Conservation (phyloP, 1,284 basidiomycete genomes). For the Ustilago cynodontis region DNA sequence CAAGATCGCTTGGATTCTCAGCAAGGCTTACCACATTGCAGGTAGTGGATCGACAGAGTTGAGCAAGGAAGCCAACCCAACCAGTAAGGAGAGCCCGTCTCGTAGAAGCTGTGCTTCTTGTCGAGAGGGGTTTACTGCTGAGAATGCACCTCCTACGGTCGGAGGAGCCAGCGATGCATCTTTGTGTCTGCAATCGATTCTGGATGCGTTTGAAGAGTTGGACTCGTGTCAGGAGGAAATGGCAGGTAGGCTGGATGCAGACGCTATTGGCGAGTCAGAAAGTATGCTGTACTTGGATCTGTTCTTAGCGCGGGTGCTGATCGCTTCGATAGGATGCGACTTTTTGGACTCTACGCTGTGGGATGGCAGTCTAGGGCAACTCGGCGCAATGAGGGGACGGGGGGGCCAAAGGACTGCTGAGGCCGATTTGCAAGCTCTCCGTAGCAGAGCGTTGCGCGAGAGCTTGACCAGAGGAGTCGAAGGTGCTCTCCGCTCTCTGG, state of each 20-base stretch:
- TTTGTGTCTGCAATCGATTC: slow-evolving; percentile 16
- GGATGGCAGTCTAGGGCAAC: slow-evolving; percentile 37
- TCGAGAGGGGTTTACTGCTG: slow-evolving; percentile 13
- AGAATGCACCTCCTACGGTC: background rate
- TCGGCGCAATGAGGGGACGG: background rate
- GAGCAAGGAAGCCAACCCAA: slow-evolving; percentile 8
- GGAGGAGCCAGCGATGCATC: slow-evolving; percentile 14
- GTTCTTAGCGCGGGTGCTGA: slow-evolving; percentile 30
- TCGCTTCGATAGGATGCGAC: slow-evolving; percentile 43
- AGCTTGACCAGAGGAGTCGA: slow-evolving; percentile 33
- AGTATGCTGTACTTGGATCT: slow-evolving; percentile 41
- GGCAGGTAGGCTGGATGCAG: slow-evolving; percentile 29
- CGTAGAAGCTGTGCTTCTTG: slow-evolving; percentile 26
- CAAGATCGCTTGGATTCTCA: slow-evolving; percentile 35
- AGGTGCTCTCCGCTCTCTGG: slow-evolving; percentile 28
- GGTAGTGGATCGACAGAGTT: slow-evolving; percentile 18
- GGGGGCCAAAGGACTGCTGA: slow-evolving; percentile 17
- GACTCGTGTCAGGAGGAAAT: slow-evolving; percentile 45
- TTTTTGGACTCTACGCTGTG: slow-evolving; percentile 43
- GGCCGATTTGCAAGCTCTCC: slow-evolving; percentile 23
- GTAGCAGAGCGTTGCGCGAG: slow-evolving; percentile 24
- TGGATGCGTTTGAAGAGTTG: slow-evolving; percentile 35
- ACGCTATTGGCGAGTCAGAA: slow-evolving; percentile 33
- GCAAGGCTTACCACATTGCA: slow-evolving; percentile 38
- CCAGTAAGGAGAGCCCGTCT: slow-evolving; percentile 15